Evolutionary conservation across 2,329 filamentous ascomycete species (phyloP), one percentile per base, ranked within the genome.

Genomic region (Xylaria arbuscula): DNA sequence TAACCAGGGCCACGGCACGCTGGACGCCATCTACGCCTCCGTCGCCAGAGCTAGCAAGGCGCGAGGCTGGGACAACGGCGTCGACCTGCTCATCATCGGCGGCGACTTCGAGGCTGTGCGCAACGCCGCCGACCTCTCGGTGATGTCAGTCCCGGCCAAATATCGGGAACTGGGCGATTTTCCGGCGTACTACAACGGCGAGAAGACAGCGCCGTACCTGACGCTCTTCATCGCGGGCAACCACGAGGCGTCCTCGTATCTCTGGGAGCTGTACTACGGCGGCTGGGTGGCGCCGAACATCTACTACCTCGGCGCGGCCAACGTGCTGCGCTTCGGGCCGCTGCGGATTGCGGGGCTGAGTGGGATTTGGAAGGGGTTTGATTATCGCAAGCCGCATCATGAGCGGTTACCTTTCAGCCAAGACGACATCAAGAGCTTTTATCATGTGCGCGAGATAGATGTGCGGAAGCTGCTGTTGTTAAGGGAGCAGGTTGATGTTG

Each of bases 261-360:
- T 97, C 5, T 96, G 90, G 84, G 96, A 99, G 81, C 87, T 99
- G 0, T 97, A 93, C 82, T 97, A 98, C 78, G 96, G 96, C 60
- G 96, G 96, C 59, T 99, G 96, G 96, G 96, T 93, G 6, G 95
- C 95, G 8, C 94, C 93, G 9, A 97, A 96, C 73, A 98, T 99
- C 71, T 99, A 98, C 84, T 99, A 98, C 81, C 87, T 98, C 79
- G 96, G 96, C 57, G 93, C 94, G 40, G 93, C 96, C 68, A 98
- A 97, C 77, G 90, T 99, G 9, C 79, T 99, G 48, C 90, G 91
- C 19, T 84, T 97, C 38, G 95, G 95, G 0, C 91, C 93, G 1
- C 82, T 99, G 57, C 90, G 96, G 24, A 97, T 99, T 70, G 93
- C 93, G 42, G 95, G 92, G 5, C 84, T 98, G 78, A 96, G 93